Evolutionary conservation across 2,329 filamentous ascomycete genomes (phyloP).

Genomic region (Fusarium sp.): DNA sequence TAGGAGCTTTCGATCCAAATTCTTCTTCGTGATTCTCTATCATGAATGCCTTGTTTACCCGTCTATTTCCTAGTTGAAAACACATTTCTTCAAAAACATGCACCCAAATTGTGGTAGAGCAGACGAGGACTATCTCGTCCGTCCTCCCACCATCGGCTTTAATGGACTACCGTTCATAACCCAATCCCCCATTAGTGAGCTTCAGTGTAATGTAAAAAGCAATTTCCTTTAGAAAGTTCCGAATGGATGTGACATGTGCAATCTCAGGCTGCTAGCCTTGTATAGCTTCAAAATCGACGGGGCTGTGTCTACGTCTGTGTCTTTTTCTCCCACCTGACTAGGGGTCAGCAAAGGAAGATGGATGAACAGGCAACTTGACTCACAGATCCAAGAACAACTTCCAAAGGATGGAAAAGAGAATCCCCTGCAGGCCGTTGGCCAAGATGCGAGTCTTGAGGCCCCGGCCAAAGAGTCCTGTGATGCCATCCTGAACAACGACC

Average conservation of each 20-base stretch:
- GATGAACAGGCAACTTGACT: conserved; percentile 34
- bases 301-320: neutral
- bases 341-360: neutral
- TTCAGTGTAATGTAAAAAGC: neutral
- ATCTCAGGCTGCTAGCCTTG: neutral
- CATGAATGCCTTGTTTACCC: neutral
- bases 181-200: neutral
- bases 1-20: neutral
- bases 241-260: neutral
- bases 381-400: conserved; percentile 62
- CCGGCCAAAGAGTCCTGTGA: conserved; percentile 57
- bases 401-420: conserved; percentile 62
- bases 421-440: conserved; percentile 60
- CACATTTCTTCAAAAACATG: no score
- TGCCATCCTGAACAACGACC: conserved; percentile 56
- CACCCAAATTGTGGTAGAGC: no score
- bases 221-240: neutral
- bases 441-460: conserved; percentile 61
- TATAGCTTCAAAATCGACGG: neutral
- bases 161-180: neutral
- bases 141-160: no score
- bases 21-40: neutral
- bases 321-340: neutral
- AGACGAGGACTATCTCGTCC: no score
- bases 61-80: neutral